A percentile compares a stretch with the other conserved stretches of the same genome.
Conservation (phyloP, 2,329 filamentous ascomycete genomes). For the Penicillium sp. region DNA sequence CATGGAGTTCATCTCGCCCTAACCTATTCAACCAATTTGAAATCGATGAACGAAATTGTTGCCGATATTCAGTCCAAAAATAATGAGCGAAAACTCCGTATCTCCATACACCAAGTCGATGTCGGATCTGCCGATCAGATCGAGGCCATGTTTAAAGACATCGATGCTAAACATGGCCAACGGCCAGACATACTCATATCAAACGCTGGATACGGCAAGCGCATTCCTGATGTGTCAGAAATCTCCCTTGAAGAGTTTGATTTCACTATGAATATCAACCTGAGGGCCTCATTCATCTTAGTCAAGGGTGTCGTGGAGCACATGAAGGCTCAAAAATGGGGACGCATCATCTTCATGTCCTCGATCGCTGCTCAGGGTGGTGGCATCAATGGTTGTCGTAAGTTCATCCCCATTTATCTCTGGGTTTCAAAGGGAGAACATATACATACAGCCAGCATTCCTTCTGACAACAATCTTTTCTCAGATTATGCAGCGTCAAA, state of each 20-base stretch:
- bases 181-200: constrained; percentile 65
- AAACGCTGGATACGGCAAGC: constrained; percentile 68
- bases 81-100: constrained; percentile 34
- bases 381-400: constrained; percentile 64
- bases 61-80: constrained; percentile 41
- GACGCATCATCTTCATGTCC: constrained; percentile 65
- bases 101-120: constrained; percentile 62
- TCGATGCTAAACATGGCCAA: constrained; percentile 55
- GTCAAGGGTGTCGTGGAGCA: constrained; percentile 61
- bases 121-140: constrained; percentile 58
- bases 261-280: constrained; percentile 62
- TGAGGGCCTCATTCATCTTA: constrained; percentile 64
- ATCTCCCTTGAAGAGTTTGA: constrained; percentile 67
- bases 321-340: constrained; percentile 64
- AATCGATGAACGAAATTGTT: constrained; percentile 50
- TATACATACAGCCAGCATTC: not conserved
- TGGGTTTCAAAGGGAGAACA: not conserved
- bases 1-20: constrained; percentile 58
- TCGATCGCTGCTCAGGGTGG: constrained; percentile 65
- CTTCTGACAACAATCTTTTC: not conserved
- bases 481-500: constrained; percentile 59
- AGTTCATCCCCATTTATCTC: constrained; percentile 11
- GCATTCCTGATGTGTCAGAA: constrained; percentile 59
- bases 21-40: constrained; percentile 58
- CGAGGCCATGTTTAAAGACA: constrained; percentile 56